Conservation (phyloP, 768 basidiomycete species). For the Lactarius akahatsu region DNA sequence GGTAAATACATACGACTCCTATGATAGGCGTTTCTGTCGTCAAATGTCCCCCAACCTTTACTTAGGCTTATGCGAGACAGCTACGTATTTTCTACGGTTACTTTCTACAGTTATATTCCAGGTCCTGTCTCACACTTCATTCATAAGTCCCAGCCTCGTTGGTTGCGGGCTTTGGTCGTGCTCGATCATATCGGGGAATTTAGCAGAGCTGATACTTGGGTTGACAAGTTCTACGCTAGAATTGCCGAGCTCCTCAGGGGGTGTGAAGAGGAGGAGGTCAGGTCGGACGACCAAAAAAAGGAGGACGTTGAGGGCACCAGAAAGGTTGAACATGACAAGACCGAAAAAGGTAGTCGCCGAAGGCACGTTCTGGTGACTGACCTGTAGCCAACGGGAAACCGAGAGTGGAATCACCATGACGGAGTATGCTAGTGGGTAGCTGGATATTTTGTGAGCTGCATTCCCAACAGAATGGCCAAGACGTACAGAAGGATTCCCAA, state of each 20-base stretch:
- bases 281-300: constrained; percentile 41
- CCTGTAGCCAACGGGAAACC: constrained; percentile 42
- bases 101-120: too few species aligned
- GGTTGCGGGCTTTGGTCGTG: background rate
- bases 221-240: background rate
- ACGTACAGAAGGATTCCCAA: constrained; percentile 35
- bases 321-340: constrained; percentile 38
- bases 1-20: too few species aligned
- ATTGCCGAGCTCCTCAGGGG: background rate
- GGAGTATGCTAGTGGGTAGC: constrained; percentile 43
- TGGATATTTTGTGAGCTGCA: constrained; percentile 16
- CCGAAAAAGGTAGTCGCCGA: constrained; percentile 38
- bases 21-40: too few species aligned
- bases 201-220: background rate
- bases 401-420: constrained; percentile 43
- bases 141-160: background rate
- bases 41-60: too few species aligned
- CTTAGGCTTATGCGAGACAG: too few species aligned
- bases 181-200: background rate
- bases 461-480: background rate
- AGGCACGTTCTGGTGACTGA: constrained; percentile 30
- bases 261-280: constrained; percentile 37
- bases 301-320: constrained; percentile 43
- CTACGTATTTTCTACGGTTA: too few species aligned
- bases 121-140: too few species aligned